phyloP scores from a whole-genome alignment of 1,139 yeast genomes.

The Candida sp. region DNA sequence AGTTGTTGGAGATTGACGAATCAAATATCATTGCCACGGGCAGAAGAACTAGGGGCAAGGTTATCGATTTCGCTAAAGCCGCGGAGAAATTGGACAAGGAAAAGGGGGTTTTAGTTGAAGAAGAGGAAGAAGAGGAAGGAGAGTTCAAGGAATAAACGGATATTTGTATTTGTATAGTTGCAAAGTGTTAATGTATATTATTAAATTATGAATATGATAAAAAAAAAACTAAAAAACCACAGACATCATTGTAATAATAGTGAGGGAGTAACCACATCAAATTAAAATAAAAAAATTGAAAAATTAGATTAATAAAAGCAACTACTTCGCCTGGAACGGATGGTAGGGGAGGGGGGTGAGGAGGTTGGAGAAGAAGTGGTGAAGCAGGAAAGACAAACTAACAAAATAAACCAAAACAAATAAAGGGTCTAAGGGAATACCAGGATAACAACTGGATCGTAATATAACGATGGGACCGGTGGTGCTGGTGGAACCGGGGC shows the following conservation, averaged over 20 bases:
- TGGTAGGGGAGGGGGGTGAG: not conserved
- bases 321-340: not conserved
- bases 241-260: not conserved
- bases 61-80: slow-evolving; percentile 87
- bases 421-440: slow-evolving; percentile 1
- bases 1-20: slow-evolving; percentile 81
- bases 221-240: slow-evolving; percentile 2
- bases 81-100: slow-evolving; percentile 70
- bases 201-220: slow-evolving; percentile 2
- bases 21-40: slow-evolving; percentile 85
- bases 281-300: not conserved
- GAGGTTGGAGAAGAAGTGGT: not conserved
- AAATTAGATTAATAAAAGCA: not conserved
- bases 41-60: slow-evolving; percentile 90
- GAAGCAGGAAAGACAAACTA: not conserved
- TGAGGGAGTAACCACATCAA: not conserved
- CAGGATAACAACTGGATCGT: slow-evolving; percentile 5
- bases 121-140: slow-evolving; percentile 34
- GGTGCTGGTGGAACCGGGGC: not conserved
- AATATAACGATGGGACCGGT: slow-evolving; percentile 2
- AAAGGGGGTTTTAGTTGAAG: slow-evolving; percentile 45
- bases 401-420: slow-evolving; percentile 1
- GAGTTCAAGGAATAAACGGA: slow-evolving; percentile 2
- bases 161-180: not conserved
- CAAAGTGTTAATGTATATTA: slow-evolving; percentile 1